Evolutionary conservation across 495 filamentous ascomycete species (phyloP).

Genomic region (Haplographium delicatum): DNA sequence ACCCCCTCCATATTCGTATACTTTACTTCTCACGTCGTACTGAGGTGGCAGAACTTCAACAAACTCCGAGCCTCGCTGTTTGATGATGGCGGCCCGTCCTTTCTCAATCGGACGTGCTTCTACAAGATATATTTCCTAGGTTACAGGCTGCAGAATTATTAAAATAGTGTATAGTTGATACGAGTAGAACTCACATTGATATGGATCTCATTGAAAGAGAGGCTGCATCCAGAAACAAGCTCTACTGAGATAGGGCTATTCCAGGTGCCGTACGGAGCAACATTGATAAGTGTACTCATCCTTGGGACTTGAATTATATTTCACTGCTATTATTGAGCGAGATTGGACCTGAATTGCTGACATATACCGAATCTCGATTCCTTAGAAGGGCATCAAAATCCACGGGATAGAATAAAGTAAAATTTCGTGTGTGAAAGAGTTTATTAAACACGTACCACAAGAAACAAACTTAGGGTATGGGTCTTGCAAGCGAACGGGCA

Average conservation of each 20-base stretch:
- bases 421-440: not conserved
- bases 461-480: too few species aligned
- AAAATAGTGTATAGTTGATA: not conserved
- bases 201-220: slow-evolving; percentile 24
- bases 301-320: not conserved
- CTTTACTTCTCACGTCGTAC: slow-evolving; percentile 33
- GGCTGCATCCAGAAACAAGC: slow-evolving; percentile 28
- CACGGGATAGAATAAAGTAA: too few species aligned
- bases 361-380: too few species aligned
- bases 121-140: slow-evolving; percentile 36
- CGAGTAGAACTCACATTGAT: slow-evolving; percentile 24
- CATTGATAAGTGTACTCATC: slow-evolving; percentile 1
- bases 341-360: not conserved
- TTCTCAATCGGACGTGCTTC: slow-evolving; percentile 33
- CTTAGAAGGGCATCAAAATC: too few species aligned
- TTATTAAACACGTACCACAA: too few species aligned
- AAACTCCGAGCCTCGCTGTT: slow-evolving; percentile 25
- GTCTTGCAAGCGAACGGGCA: too few species aligned
- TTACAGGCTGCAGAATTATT: slow-evolving; percentile 17
- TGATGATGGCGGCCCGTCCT: slow-evolving; percentile 37
- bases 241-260: slow-evolving; percentile 38
- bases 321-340: not conserved
- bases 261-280: slow-evolving; percentile 40
- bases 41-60: slow-evolving; percentile 37
- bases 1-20: slow-evolving; percentile 44